Conservation (phyloP, 2,329 filamentous ascomycete genomes). For the Fusarium pininemorale region DNA sequence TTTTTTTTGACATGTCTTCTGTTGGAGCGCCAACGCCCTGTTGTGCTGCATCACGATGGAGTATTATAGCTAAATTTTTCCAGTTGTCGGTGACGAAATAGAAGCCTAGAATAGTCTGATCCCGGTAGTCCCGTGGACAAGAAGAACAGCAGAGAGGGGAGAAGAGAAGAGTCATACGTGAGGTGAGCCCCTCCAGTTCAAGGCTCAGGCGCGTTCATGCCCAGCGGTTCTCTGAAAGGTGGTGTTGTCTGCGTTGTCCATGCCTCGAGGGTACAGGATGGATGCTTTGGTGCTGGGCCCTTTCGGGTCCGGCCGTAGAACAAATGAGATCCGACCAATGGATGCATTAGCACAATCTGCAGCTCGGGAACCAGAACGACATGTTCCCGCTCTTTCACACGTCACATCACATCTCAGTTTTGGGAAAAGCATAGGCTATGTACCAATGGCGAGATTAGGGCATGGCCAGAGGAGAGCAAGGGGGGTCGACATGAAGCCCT, state of each 20-base stretch:
- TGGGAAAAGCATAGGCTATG: slow-evolving; percentile 7
- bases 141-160: background rate
- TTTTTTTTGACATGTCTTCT: slow-evolving; percentile 11
- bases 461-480: slow-evolving; percentile 18
- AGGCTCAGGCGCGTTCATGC: slow-evolving; percentile 40
- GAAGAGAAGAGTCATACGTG: slow-evolving; percentile 35
- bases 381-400: slow-evolving; percentile 32
- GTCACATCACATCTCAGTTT: slow-evolving; percentile 33
- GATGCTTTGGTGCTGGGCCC: background rate
- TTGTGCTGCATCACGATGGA: slow-evolving; percentile 36
- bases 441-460: slow-evolving; percentile 31
- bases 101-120: slow-evolving; percentile 14
- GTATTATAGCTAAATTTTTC: slow-evolving; percentile 9
- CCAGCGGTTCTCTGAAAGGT: slow-evolving; percentile 31
- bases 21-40: slow-evolving; percentile 32
- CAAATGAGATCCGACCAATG: slow-evolving; percentile 28
- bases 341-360: slow-evolving; percentile 27
- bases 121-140: slow-evolving; percentile 7
- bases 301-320: slow-evolving; percentile 28
- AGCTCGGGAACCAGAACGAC: slow-evolving; percentile 36
- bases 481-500: slow-evolving; percentile 21
- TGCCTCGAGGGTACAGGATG: slow-evolving; percentile 7
- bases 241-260: slow-evolving; percentile 39
- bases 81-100: slow-evolving; percentile 39
- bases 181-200: slow-evolving; percentile 37